Conservation (phyloP, 345 rosid species). For the Brassica incana region DNA sequence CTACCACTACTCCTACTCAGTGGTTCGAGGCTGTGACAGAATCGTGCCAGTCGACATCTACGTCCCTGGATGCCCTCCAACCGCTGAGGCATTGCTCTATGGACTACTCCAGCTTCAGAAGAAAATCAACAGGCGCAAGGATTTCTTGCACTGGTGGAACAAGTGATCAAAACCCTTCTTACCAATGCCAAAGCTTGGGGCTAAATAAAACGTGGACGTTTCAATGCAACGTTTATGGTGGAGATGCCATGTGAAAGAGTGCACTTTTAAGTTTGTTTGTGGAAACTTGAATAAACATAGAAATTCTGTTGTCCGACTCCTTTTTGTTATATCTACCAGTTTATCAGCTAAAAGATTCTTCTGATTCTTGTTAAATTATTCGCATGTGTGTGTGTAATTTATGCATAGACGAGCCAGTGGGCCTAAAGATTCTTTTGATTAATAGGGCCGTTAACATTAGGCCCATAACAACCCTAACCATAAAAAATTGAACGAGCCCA, state of each 20-base stretch:
- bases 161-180: slow-evolving; percentile 42
- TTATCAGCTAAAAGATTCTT: neutral
- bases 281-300: slow-evolving; percentile 4
- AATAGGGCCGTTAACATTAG: neutral
- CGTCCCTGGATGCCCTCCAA: slow-evolving; percentile 98
- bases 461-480: neutral
- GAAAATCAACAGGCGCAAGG: slow-evolving; percentile 96
- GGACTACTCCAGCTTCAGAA: slow-evolving; percentile 96
- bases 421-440: neutral
- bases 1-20: slow-evolving; percentile 97
- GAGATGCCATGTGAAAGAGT: slow-evolving; percentile 36
- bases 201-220: slow-evolving; percentile 34
- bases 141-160: slow-evolving; percentile 94
- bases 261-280: slow-evolving; percentile 5
- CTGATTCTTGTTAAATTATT: neutral
- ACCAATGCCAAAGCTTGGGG: slow-evolving; percentile 2
- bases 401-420: neutral
- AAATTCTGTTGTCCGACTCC: slow-evolving; percentile 4
- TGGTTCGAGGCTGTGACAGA: slow-evolving; percentile 95
- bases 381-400: neutral
- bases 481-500: neutral
- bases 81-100: slow-evolving; percentile 94
- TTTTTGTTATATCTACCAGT: neutral
- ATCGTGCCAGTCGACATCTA: slow-evolving; percentile 95
- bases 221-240: slow-evolving; percentile 23